Base-by-base conservation (phyloP, 2,329 filamentous ascomycete genomes). In the Phoma herbarum region DNA sequence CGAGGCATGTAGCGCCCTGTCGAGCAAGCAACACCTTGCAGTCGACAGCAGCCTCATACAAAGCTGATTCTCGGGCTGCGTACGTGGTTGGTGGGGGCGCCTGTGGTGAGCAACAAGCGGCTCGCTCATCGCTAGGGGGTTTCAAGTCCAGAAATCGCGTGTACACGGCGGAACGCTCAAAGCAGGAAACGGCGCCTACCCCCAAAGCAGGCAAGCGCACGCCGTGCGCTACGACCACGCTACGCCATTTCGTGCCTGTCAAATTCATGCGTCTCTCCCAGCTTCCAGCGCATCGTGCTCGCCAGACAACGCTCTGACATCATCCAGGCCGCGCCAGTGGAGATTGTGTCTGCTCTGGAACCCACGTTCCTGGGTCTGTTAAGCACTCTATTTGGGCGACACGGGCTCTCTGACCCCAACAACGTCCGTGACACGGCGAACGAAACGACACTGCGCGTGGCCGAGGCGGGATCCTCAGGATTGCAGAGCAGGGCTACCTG, bases 271-370 rank as follows among this genome's bases (percentile, higher is more conserved):
- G 20, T 16, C 39, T 5, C 49, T 31, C 49, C 44, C 37, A 39
- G 55, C 18, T 2, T 12, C 16, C 18, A 41, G 14, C 18, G 18
- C 20, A 25, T 42, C 39, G 39, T 11, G 22, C 39, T 39, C 18
- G 28, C 46, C 37, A 16, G 16, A 37, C 4, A 25, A 50, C 53
- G 56, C 50, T 50, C 37, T 59, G 56, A 59, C 46, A 54, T 59
- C 50, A 59, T 29, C 45, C 28, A 14, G 33, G 31, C 26, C 37
- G 31, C 41, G 26, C 18, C 7, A 14, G 46, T 46, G 56, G 45
- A 54, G 20, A 50, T 42, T 50, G 16, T 50, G 45, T 51, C 54
- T 54, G 37, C 45, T 59, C 56, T 54, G 46, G 50, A 54, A 49
- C 52, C 47, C 56, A 33, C 29, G 11, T 20, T 25, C 18, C 16